A percentile compares a stretch with the other conserved stretches of the same genome.
Evolutionary conservation across 2,329 filamentous ascomycete species (phyloP).

Genomic region (Aspergillus sp.): DNA sequence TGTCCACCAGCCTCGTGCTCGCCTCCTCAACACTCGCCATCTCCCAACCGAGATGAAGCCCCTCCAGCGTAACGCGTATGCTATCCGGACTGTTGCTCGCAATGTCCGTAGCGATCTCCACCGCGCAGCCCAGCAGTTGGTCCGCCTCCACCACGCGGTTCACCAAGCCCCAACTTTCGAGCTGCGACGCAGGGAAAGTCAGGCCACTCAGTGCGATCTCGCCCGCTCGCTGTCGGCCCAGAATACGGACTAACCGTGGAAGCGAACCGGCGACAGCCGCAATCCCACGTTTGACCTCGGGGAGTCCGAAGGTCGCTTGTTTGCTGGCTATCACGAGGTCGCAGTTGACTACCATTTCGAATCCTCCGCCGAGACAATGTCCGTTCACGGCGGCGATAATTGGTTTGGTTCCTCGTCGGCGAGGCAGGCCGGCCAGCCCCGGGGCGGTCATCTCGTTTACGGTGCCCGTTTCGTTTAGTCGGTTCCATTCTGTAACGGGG

Average conservation of each 20-base stretch:
- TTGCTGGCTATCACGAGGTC: slow-evolving; percentile 59
- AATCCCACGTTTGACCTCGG: slow-evolving; percentile 70
- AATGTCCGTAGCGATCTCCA: slow-evolving; percentile 60
- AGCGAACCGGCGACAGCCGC: slow-evolving; percentile 69
- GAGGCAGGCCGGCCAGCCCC: slow-evolving; percentile 66
- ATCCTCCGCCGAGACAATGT: slow-evolving; percentile 69
- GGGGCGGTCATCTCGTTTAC: slow-evolving; percentile 37
- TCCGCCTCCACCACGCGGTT: slow-evolving; percentile 57
- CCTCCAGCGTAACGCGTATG: slow-evolving; percentile 67
- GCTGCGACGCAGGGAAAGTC: slow-evolving; percentile 57
- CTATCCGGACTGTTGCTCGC: slow-evolving; percentile 68
- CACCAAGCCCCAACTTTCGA: slow-evolving; percentile 66
- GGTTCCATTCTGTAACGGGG: slow-evolving; percentile 52
- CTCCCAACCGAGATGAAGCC: slow-evolving; percentile 69
- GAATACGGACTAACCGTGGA: slow-evolving; percentile 61
- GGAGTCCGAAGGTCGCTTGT: slow-evolving; percentile 63
- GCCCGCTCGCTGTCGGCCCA: slow-evolving; percentile 67
- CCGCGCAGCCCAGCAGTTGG: slow-evolving; percentile 39
- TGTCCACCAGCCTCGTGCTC: slow-evolving; percentile 55
- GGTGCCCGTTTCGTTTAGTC: slow-evolving; percentile 36
- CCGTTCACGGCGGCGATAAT: slow-evolving; percentile 76
- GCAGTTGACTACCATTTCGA: slow-evolving; percentile 72
- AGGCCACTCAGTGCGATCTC: slow-evolving; percentile 69
- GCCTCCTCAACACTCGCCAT: slow-evolving; percentile 61
- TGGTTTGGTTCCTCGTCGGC: slow-evolving; percentile 68